A percentile compares a stretch with the other conserved stretches of the same genome.
phyloP scores from a whole-genome alignment of 1,284 basidiomycete genomes.

The Mycosarcoma mackinlayi region DNA sequence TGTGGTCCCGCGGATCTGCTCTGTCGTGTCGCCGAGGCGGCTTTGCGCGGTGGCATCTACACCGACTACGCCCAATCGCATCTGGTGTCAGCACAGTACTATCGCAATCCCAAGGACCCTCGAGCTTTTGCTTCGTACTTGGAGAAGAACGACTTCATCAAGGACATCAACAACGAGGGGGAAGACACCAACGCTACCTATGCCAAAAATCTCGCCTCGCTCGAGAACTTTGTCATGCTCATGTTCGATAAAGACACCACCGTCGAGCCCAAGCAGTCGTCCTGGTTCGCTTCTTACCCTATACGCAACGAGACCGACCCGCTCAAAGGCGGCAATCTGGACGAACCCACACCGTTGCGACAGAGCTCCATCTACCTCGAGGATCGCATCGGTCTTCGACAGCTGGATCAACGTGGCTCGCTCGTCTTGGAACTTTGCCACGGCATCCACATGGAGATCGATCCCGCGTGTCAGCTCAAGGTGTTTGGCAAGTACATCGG shows the following conservation, averaged over 20 bases:
- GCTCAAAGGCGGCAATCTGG: constrained; percentile 2
- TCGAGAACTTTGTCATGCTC: constrained; percentile 68
- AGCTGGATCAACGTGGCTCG: constrained; percentile 78
- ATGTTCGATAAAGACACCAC: constrained; percentile 63
- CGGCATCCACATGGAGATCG: constrained; percentile 64
- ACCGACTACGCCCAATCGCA: constrained; percentile 69
- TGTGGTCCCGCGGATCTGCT: constrained; percentile 76
- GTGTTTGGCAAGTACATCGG: constrained; percentile 63
- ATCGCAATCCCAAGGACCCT: constrained; percentile 76
- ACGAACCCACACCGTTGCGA: constrained; percentile 75
- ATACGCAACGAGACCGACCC: constrained; percentile 41
- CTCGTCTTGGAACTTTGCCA: constrained; percentile 61
- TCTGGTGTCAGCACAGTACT: constrained; percentile 85
- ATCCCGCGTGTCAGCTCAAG: constrained; percentile 59
- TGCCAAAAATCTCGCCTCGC: constrained; percentile 54
- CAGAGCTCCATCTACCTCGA: constrained; percentile 81
- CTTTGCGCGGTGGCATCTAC: constrained; percentile 81
- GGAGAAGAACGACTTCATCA: constrained; percentile 72
- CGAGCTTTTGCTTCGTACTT: constrained; percentile 79
- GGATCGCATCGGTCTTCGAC: constrained; percentile 87
- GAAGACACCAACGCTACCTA: constrained; percentile 55
- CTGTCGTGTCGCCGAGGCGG: constrained; percentile 75
- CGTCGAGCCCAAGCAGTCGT: constrained; percentile 61
- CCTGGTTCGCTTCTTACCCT: constrained; percentile 63
- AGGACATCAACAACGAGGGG: constrained; percentile 69